Percentiles rank a stretch among this genome's conserved stretches.
Evolutionary conservation across 2,329 filamentous ascomycete genomes (phyloP).

Genomic region (Trichoderma arundinaceum): DNA sequence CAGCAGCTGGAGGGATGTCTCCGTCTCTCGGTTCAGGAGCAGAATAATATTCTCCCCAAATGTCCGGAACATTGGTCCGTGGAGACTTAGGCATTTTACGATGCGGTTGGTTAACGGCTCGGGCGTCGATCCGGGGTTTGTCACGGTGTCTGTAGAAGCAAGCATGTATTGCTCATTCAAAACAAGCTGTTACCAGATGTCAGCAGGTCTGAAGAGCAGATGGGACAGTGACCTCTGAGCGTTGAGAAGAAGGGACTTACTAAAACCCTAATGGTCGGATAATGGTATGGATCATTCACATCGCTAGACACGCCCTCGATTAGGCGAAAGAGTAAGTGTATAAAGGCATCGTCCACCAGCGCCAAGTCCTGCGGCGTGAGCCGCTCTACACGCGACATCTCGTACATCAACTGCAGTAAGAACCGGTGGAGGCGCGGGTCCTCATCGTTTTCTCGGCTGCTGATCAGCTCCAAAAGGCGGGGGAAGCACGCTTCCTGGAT

Average conservation of each 20-base stretch:
- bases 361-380: constrained; percentile 76
- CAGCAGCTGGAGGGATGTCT: constrained; percentile 92
- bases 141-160: constrained; percentile 60
- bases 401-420: constrained; percentile 87
- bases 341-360: constrained; percentile 80
- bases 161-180: constrained; percentile 99
- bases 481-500: constrained; percentile 83
- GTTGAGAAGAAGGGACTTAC: constrained; percentile 56
- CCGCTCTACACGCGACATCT: constrained; percentile 92
- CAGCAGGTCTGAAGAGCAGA: constrained; percentile 27
- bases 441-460: constrained; percentile 65
- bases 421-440: constrained; percentile 78
- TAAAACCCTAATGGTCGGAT: constrained; percentile 89
- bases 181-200: constrained; percentile 67
- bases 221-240: background rate
- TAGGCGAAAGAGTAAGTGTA: constrained; percentile 81
- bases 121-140: constrained; percentile 46
- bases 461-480: constrained; percentile 81
- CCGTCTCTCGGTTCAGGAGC: constrained; percentile 90
- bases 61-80: constrained; percentile 83
- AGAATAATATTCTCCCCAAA: constrained; percentile 98
- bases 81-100: constrained; percentile 83
- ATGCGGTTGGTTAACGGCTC: constrained; percentile 84
- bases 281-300: constrained; percentile 90
- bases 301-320: constrained; percentile 90